Evolutionary conservation across 1,284 basidiomycete species (phyloP).

Genomic region (Mycena citricolor): DNA sequence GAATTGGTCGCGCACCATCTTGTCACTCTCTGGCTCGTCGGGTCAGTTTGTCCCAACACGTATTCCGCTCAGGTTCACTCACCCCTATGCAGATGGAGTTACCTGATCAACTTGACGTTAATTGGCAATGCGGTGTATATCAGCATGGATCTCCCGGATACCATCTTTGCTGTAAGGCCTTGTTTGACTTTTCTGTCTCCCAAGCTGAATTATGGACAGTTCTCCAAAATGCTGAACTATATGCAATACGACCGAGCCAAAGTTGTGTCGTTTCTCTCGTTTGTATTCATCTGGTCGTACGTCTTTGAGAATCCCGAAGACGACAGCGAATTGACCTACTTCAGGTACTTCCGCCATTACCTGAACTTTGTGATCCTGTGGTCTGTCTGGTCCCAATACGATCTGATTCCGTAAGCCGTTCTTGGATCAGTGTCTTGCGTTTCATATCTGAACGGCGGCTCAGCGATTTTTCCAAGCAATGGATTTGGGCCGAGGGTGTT

Average conservation of each 20-base stretch:
- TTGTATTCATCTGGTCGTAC: constrained; percentile 82
- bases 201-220: constrained; percentile 39
- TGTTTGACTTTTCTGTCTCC: constrained; percentile 1
- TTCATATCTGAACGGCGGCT: background rate
- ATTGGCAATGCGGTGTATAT: constrained; percentile 94
- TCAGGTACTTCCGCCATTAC: constrained; percentile 94
- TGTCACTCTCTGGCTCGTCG: constrained; percentile 94
- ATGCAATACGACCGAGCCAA: constrained; percentile 69
- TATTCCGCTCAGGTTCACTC: constrained; percentile 5
- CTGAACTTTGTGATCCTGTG: constrained; percentile 86
- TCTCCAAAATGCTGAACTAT: constrained; percentile 88
- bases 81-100: constrained; percentile 73
- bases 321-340: constrained; percentile 4
- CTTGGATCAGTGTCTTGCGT: background rate
- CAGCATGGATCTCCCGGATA: constrained; percentile 96
- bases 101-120: constrained; percentile 76
- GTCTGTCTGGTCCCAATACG: constrained; percentile 84
- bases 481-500: constrained; percentile 62
- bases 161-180: constrained; percentile 78
- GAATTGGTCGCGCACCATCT: constrained; percentile 89
- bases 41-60: constrained; percentile 42
- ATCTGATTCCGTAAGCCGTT: constrained; percentile 72
- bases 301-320: constrained; percentile 32
- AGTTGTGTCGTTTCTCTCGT: constrained; percentile 62
- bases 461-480: constrained; percentile 60